These are phyloP conservation scores for Leucaena leucocephala DNA, from an alignment of 306 rosid genomes.

Conservation along the genomic window DNA sequence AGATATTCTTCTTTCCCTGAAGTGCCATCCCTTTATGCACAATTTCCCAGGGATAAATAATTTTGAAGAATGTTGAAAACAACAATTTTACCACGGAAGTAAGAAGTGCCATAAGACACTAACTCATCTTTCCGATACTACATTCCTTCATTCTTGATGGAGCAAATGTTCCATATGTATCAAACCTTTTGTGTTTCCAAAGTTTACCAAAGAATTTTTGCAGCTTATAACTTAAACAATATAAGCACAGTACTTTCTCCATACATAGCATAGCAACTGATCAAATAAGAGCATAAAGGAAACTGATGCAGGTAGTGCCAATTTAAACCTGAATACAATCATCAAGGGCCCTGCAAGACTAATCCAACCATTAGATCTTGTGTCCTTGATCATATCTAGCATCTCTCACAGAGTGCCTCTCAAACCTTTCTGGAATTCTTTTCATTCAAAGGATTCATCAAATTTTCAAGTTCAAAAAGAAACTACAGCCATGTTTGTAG, in stretches of 20 bases:
- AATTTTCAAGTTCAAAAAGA: background rate
- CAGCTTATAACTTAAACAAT: too few species aligned
- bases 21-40: conserved; percentile 2
- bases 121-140: background rate
- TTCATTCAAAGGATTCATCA: background rate
- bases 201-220: background rate
- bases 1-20: conserved; percentile 63
- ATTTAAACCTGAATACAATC: background rate
- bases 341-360: background rate
- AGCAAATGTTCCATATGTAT: background rate
- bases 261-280: background rate
- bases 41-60: background rate
- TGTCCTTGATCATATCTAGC: background rate
- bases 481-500: background rate
- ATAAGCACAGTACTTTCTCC: background rate
- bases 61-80: background rate
- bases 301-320: background rate
- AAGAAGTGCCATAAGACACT: background rate
- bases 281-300: background rate
- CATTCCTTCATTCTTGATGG: conserved; percentile 2
- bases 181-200: background rate
- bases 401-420: background rate
- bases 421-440: background rate
- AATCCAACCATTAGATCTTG: background rate
- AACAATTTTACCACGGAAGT: background rate